Evolutionary conservation across 2,329 filamentous ascomycete genomes (phyloP).

Genomic region (Achaetomium macrosporum): DNA sequence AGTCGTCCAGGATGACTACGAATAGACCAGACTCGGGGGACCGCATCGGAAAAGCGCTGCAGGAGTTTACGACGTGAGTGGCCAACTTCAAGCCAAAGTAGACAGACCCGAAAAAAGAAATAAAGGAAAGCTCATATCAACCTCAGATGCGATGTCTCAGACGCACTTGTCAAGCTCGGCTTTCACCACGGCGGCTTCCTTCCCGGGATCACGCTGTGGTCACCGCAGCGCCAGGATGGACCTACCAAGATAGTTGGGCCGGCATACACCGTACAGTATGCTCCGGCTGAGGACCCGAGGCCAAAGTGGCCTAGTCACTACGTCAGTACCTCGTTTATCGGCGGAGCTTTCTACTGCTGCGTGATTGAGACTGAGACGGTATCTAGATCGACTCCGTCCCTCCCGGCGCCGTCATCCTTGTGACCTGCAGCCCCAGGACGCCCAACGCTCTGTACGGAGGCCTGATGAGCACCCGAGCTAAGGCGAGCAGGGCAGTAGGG

Average conservation of each 20-base stretch:
- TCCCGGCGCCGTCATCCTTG: constrained; percentile 42
- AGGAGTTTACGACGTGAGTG: constrained; percentile 33
- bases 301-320: constrained; percentile 43
- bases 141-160: constrained; percentile 44
- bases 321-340: constrained; percentile 26
- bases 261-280: constrained; percentile 50
- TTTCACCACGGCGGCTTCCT: constrained; percentile 48
- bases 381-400: constrained; percentile 46
- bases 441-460: constrained; percentile 51
- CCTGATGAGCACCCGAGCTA: constrained; percentile 46
- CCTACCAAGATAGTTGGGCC: constrained; percentile 48
- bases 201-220: constrained; percentile 49
- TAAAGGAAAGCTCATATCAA: not conserved
- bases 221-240: constrained; percentile 45
- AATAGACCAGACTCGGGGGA: constrained; percentile 23
- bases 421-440: constrained; percentile 40
- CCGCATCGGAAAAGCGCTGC: constrained; percentile 29
- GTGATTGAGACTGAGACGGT: not conserved
- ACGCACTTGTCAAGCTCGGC: constrained; percentile 46
- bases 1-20: constrained; percentile 12
- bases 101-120: not conserved
- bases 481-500: constrained; percentile 39
- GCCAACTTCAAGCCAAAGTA: not conserved
- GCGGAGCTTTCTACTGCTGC: not conserved
- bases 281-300: constrained; percentile 39